Evolutionary conservation across 306 rosid genomes (phyloP).

Genomic region (Prunus padus): DNA sequence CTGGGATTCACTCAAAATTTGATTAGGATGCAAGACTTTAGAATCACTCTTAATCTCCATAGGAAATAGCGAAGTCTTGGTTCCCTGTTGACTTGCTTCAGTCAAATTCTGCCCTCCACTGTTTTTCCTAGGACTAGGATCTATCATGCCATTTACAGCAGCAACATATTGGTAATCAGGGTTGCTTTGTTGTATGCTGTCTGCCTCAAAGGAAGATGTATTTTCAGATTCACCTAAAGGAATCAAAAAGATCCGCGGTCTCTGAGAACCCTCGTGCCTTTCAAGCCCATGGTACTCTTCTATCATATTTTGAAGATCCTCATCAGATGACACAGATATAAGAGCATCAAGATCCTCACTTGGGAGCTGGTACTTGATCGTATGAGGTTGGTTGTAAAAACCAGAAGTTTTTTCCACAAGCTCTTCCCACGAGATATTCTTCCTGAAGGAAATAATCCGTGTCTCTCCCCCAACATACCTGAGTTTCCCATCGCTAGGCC

Average conservation of each 20-base stretch:
- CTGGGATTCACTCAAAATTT: slow-evolving; percentile 37
- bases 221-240: slow-evolving; percentile 65
- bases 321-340: slow-evolving; percentile 73
- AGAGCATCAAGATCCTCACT: slow-evolving; percentile 83
- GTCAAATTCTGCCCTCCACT: slow-evolving; percentile 33
- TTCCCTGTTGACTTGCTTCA: slow-evolving; percentile 47
- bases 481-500: slow-evolving; percentile 74
- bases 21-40: slow-evolving; percentile 41
- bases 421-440: slow-evolving; percentile 53
- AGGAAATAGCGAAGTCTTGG: slow-evolving; percentile 24
- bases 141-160: slow-evolving; percentile 66
- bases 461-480: slow-evolving; percentile 80
- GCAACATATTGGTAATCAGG: slow-evolving; percentile 75
- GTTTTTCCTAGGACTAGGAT: slow-evolving; percentile 43
- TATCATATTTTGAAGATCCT: slow-evolving; percentile 83
- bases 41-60: slow-evolving; percentile 35
- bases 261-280: slow-evolving; percentile 62
- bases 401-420: slow-evolving; percentile 59
- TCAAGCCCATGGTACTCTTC: slow-evolving; percentile 75
- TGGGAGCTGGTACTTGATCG: slow-evolving; percentile 81
- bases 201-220: slow-evolving; percentile 41
- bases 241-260: slow-evolving; percentile 59
- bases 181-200: slow-evolving; percentile 37
- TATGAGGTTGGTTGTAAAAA: slow-evolving; percentile 61
- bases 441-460: slow-evolving; percentile 53